These are phyloP conservation scores for Prunus salicina DNA, from an alignment of 306 rosid species.

Conservation along the genomic window DNA sequence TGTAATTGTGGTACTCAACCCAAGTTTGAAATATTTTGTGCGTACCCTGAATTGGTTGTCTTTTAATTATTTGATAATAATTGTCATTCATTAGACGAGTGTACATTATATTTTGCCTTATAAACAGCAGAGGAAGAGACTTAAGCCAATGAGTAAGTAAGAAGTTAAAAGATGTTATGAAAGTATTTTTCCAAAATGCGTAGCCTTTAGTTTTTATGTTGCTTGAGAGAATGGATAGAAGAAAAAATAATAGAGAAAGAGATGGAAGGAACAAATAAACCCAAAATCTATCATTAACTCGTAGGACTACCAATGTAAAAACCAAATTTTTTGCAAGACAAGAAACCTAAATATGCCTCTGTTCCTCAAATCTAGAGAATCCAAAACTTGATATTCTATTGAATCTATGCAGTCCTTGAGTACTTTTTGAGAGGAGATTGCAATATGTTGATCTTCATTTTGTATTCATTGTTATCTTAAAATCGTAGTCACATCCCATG, in stretches of 20 bases:
- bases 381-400: background rate
- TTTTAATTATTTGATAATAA: background rate
- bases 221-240: background rate
- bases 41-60: too few species aligned
- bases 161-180: background rate
- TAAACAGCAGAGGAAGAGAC: background rate
- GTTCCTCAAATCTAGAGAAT: background rate
- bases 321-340: background rate
- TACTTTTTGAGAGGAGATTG: background rate
- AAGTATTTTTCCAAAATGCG: background rate
- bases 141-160: background rate
- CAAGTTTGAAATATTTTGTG: background rate
- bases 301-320: background rate
- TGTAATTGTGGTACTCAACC: background rate
- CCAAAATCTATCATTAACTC: background rate
- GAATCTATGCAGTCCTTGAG: background rate
- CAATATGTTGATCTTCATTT: background rate
- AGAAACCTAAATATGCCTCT: background rate
- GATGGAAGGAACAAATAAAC: background rate
- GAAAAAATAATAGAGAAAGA: background rate
- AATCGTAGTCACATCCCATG: background rate
- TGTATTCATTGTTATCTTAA: background rate
- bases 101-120: background rate
- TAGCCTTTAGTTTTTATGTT: slow-evolving; percentile 4
- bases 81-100: background rate